Base-by-base conservation (phyloP, 169 alveolate species). In the Perkinsus marinus region DNA sequence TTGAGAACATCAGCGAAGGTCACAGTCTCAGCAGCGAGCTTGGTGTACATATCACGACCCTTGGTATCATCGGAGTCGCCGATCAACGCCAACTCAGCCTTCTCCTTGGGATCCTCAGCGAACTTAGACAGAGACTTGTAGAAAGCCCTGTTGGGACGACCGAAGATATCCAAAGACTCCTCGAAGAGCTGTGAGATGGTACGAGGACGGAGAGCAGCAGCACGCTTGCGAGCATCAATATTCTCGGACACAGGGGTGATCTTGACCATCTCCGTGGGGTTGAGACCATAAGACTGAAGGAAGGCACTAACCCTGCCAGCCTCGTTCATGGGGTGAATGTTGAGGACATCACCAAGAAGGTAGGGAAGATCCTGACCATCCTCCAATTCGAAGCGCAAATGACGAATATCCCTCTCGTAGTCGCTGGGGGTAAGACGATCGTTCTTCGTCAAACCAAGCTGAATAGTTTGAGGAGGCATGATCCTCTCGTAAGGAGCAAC, bases 101-200 rank as follows among this genome's bases (percentile, higher is more conserved):
- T 93, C 91, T 93, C 94, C 68, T 92, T 91, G 16, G 46, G 39
- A 30, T 90, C 93, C 68, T 39, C 38, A n/a, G 92, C 91, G 93
- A 90, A 93, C 43, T 89, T 92, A 30, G 90, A 68, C 68, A 93
- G 89, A 22, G 91, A 89, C 69, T 93, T 92, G 92, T 43, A 92
- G 89, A 93, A 92, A 91, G 89, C 68, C 41, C 92, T 90, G 89
- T 90, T 90, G 30, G 95, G 95, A 68, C 92, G 91, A 10, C 95
- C 95, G 91, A 93, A 92, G 37, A 93, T 57, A 46, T 93, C 95
- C 39, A 93, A 26, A 47, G 93, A 90, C 57, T 93, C 95, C 79
- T 89, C 91, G 89, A 92, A 92, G 46, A 93, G 43, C 68, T 93
- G 95, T 26, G 68, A 34, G 43, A 92, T 68, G 39, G 95, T 91